Base-by-base conservation (phyloP, 2,329 filamentous ascomycete genomes). In the Epichloe baconii region DNA sequence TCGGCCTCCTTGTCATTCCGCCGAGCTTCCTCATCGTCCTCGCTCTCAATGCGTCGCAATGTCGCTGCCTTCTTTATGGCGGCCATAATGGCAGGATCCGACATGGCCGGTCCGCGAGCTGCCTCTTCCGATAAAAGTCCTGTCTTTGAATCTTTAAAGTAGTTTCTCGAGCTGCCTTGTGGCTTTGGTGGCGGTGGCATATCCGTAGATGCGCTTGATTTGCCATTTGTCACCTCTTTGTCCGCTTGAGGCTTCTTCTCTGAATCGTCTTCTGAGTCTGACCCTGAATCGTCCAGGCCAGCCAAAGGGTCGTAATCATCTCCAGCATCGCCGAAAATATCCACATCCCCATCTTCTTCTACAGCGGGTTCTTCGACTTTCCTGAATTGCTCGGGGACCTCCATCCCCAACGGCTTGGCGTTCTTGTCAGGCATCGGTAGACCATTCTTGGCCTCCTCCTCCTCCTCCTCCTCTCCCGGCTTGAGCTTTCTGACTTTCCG, bases 31-130 rank as follows among this genome's bases (percentile, higher is more conserved):
- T 70, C 66, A 11, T 69, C 65, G 44, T 68, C 60, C 57, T 66
- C 58, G 59, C 64, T 61, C 59, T 69, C 52, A 58, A 71, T 68
- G 53, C 72, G 72, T 66, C 76, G 71, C 50, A 88, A 73, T 10
- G 80, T 72, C 17, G 86, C 85, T 10, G 91, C 91, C 65, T 89
- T 89, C 67, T 89, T 88, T 60, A 98, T 77, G 0, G 88, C 88
- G 3, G 88, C 88, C 56, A 89, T 76, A 55, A 95, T 83, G 2
- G 85, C 80, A 2, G 88, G 85, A 60, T 96, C 88, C 26, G 76
- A 77, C 60, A 84, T 78, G 4, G 78, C 80, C 1, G 78, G 75
- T 15, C 47, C 50, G 2, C 69, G 69, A 54, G 73, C 68, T 14
- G 66, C 64, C 55, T 79, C 72, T 44, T 78, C 73, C 1, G 77